Evolutionary conservation across 2,329 filamentous ascomycete genomes (phyloP), one percentile per base, ranked within the genome.

Genomic region (Anthostomella pinea): DNA sequence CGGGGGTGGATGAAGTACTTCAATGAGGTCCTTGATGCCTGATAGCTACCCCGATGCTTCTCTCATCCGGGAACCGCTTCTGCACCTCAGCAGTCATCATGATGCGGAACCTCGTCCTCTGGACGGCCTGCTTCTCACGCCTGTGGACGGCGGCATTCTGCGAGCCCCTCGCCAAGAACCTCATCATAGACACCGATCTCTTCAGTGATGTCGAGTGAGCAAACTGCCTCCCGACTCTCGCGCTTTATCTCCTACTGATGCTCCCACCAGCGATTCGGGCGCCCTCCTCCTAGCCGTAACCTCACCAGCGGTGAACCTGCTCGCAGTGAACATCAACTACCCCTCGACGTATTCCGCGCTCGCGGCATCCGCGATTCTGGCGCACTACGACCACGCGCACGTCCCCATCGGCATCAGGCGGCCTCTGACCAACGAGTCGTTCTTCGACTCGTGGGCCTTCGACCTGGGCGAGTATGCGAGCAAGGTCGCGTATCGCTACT

Each of bases 161-260:
- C n/a, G 21, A 6, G 4, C 9, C 14, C 16, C 16, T 23, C n/a
- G 38, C 35, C 20, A 67, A 64, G 38, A 65, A 64, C 20, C 51
- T 72, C 20, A 65, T 72, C 30, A 58, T 72, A 16, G 68, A 72
- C 49, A 71, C 68, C 0, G 68, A 72, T 39, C 51, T 72, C 8
- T 69, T 67, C 47, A 66, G 64, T 22, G 68, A 72, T 34, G 67
- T 70, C 23, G 68, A 71, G 65, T 68, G 56, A 47, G 58, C 14
- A 16, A 27, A 15, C n/a, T 17, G 14, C 8, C 14, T 38, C 27
- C 10, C 15, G 10, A 3, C 11, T 17, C 2, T n/a, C 14, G 13
- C 23, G n/a, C n/a, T n/a, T n/a, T n/a, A 15, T 13, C 15, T 19
- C 8, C 17, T 9, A 28, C 22, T 30, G 22, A 42, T 33, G 13